Percentiles rank a stretch among this genome's conserved stretches.
These are phyloP conservation scores for Helotiales sp. DNA, from an alignment of 2,329 filamentous ascomycete species.

Conservation along the genomic window DNA sequence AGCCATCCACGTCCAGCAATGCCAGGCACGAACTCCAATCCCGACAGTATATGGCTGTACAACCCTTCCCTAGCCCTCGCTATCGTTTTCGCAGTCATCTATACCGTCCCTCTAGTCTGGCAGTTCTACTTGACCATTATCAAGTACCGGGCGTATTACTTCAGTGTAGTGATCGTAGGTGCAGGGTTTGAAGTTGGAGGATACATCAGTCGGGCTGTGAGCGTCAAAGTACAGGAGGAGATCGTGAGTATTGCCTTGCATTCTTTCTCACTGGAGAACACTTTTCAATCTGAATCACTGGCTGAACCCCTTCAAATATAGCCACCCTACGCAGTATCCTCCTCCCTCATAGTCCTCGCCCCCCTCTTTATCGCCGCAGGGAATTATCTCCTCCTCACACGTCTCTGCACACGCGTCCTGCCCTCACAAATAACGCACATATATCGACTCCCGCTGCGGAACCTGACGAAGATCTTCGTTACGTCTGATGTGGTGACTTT, in stretches of 20 bases:
- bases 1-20: not conserved
- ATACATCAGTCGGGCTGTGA: constrained; percentile 48
- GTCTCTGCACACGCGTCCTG: constrained; percentile 49
- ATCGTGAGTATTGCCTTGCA: constrained; percentile 3
- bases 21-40: not conserved
- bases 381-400: constrained; percentile 57
- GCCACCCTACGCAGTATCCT: constrained; percentile 27
- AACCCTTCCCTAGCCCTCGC: constrained; percentile 50
- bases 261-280: no score
- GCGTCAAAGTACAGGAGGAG: constrained; percentile 36
- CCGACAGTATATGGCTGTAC: constrained; percentile 49
- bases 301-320: not conserved
- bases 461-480: constrained; percentile 54
- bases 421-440: constrained; percentile 44
- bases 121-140: constrained; percentile 50
- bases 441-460: constrained; percentile 45
- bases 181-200: constrained; percentile 49
- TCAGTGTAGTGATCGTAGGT: constrained; percentile 51
- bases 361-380: constrained; percentile 56
- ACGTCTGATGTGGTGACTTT: constrained; percentile 52
- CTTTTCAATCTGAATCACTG: not conserved
- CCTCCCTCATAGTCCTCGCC: constrained; percentile 52
- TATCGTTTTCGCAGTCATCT: constrained; percentile 48
- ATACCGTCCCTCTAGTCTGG: constrained; percentile 43
- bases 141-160: constrained; percentile 50